Evolutionary conservation across 805 yeast genomes (phyloP).

Genomic region (Wickerhamiella parazyma): DNA sequence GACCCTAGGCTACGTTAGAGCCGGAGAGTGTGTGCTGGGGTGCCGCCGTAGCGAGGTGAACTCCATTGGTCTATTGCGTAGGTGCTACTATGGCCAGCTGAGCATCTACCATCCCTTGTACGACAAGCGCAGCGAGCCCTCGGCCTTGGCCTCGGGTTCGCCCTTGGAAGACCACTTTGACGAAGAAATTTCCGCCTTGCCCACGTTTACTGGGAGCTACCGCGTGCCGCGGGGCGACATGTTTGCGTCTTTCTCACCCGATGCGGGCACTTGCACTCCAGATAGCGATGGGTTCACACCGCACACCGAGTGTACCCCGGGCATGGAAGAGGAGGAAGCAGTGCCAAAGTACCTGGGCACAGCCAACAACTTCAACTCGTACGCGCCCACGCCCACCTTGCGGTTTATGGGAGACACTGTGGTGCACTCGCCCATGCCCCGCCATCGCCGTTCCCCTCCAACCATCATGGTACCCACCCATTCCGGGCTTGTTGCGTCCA

Average conservation of each 20-base stretch:
- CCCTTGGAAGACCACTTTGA: no score
- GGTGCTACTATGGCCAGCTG: conserved; percentile 2
- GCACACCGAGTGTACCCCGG: conserved; percentile 5
- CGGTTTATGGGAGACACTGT: background rate
- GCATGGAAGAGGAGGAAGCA: background rate
- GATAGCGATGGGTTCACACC: conserved; percentile 1
- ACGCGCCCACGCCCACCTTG: background rate
- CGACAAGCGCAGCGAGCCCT: background rate
- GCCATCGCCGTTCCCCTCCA: background rate
- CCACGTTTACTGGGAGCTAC: background rate
- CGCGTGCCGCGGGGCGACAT: background rate
- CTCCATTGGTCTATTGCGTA: conserved; percentile 1
- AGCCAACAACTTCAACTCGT: conserved; percentile 1
- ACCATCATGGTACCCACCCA: background rate
- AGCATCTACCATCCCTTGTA: background rate
- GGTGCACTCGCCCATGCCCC: background rate
- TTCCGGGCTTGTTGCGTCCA: background rate
- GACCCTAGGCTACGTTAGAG: background rate
- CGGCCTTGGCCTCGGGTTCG: no score
- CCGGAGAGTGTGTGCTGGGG: background rate
- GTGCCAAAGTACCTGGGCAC: background rate
- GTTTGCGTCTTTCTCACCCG: background rate
- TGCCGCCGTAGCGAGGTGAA: conserved; percentile 5
- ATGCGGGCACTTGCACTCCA: background rate
- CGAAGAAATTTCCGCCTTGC: background rate